Evolutionary conservation across 305 asterid genomes (phyloP), one percentile per base, ranked within the genome.

Genomic region (Solanum hybrid): DNA sequence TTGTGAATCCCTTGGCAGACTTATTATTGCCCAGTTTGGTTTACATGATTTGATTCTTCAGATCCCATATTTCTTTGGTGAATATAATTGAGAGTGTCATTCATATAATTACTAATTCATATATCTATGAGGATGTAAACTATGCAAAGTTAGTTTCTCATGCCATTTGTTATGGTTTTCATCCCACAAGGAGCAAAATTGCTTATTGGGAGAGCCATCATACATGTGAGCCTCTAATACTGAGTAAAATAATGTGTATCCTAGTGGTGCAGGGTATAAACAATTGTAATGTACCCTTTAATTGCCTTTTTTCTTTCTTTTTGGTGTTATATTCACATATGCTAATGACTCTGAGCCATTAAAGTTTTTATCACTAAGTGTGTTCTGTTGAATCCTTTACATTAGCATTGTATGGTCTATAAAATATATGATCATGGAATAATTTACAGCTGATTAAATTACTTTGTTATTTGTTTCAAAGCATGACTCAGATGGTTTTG

Each of bases 401-500:
- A 82, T 46, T 82, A 5, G 87, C 10, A 10, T 27, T 82, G 27
- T 10, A 82, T 82, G 72, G 9, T 46, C 27, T 17, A 42, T 42
- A 29, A 46, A 82, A 8, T 81, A 8, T 78, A 35, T 35, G 85
- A 36, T 22, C 56, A 36, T 79, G 56, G 56, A 36, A 79, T 79
- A 36, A 79, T 79, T 82, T 42, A 16, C 37, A 82, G 26, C 36
- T 27, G 10, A 46, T n/a, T 46, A 46, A 29, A 46, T 46, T 51
- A 31, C 37, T 82, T 82, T 16, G 71, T 82, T 82, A 27, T 82
- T 9, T 46, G 24, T 46, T 42, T 31, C 71, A 17, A 94, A 92
- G 95, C 92, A 93, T 84, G 94, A 92, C 89, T 93, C 90, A 40
- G 94, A 91, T 89, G 92, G 93, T 42, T 82, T 85, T 90, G 94